A percentile compares a stretch with the other conserved stretches of the same genome.
Conservation (phyloP, 495 filamentous ascomycete genomes). For the Diplogelasinospora grovesii region DNA sequence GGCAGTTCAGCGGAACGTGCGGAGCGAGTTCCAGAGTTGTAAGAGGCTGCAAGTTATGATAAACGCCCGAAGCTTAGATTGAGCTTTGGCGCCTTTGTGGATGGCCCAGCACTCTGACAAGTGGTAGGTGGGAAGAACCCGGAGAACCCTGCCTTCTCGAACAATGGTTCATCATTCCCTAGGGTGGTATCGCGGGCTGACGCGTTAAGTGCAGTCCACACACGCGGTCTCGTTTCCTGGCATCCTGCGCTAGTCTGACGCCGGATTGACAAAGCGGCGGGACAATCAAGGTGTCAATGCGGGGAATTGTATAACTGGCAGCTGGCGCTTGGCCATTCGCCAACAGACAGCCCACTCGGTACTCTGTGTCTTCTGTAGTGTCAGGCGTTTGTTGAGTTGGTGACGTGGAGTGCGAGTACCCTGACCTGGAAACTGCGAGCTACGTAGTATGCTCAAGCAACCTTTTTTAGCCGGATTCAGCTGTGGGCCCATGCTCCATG, state of each 20-base stretch:
- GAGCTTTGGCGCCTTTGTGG: too few species aligned
- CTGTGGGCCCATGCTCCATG: conserved; percentile 1
- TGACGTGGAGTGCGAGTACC: neutral
- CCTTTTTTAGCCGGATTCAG: conserved; percentile 12
- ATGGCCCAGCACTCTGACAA: too few species aligned
- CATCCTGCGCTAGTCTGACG: too few species aligned
- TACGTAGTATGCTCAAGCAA: too few species aligned
- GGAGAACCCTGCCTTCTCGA: conserved; percentile 2
- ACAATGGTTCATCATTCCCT: conserved; percentile 9
- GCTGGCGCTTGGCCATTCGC: too few species aligned
- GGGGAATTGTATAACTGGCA: too few species aligned
- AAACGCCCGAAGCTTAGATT: too few species aligned
- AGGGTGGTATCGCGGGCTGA: conserved; percentile 20
- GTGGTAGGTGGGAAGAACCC: neutral
- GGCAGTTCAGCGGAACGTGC: conserved; percentile 6
- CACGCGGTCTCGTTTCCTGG: conserved; percentile 9
- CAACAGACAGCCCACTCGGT: too few species aligned
- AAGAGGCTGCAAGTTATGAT: too few species aligned
- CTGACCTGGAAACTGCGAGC: too few species aligned
- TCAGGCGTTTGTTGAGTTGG: neutral
- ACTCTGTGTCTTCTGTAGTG: too few species aligned
- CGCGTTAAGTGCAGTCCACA: conserved; percentile 17
- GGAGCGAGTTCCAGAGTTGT: conserved; percentile 3
- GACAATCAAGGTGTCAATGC: conserved; percentile 22
- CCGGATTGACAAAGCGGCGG: neutral